Evolutionary conservation across 495 filamentous ascomycete species (phyloP).

Genomic region (Bombardia bombarda): DNA sequence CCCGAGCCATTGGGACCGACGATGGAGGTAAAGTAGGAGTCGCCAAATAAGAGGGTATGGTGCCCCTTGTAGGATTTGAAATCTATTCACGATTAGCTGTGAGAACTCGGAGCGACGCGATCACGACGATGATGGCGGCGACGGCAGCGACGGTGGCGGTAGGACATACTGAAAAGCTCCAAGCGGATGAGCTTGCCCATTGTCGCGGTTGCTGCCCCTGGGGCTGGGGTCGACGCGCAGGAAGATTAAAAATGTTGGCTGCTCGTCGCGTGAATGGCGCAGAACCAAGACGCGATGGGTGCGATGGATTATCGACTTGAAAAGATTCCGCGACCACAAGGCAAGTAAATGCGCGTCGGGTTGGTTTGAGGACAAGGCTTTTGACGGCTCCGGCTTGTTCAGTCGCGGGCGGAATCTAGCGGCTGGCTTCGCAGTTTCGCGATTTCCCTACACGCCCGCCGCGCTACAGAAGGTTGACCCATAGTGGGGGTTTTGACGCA

Average conservation of each 20-base stretch:
- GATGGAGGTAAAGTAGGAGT: conserved; percentile 98
- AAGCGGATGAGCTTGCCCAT: conserved; percentile 88
- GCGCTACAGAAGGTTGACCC: background rate
- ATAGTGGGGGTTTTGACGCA: background rate
- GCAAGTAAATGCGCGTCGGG: conserved; percentile 12
- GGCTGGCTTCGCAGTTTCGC: background rate
- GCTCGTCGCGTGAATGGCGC: background rate
- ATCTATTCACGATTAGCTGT: conserved; percentile 42
- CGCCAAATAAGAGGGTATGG: conserved; percentile 87
- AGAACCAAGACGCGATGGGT: conserved; percentile 1
- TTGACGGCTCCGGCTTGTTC: background rate
- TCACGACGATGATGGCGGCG: too few species aligned
- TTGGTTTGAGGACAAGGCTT: conserved; percentile 1
- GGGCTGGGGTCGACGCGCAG: too few species aligned
- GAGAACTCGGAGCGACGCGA: too few species aligned
- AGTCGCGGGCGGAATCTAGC: conserved; percentile 1
- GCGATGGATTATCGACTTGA: conserved; percentile 7
- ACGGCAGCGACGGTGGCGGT: background rate
- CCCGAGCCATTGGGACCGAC: conserved; percentile 99
- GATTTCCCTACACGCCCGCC: background rate
- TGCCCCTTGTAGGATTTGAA: conserved; percentile 99
- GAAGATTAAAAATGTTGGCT: too few species aligned
- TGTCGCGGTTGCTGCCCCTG: conserved; percentile 12
- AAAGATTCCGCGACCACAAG: conserved; percentile 5
- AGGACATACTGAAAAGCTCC: conserved; percentile 78